These are phyloP conservation scores for Penicillium waksmanii DNA, from an alignment of 495 filamentous ascomycete genomes.

Conservation along the genomic window DNA sequence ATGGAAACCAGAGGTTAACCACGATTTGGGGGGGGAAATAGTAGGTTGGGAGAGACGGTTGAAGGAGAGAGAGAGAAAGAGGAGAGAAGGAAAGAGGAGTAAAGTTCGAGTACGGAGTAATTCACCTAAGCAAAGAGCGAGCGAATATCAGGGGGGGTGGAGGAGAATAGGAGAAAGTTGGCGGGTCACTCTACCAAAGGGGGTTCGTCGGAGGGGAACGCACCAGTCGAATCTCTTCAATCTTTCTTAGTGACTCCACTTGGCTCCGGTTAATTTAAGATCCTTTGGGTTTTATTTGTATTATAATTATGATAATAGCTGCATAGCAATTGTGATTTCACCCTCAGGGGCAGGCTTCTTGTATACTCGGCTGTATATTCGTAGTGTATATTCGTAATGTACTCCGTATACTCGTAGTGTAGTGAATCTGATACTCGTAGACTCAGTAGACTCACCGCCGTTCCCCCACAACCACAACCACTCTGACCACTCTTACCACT, in stretches of 20 bases:
- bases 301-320: too few species aligned
- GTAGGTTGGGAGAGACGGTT: slow-evolving; percentile 9
- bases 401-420: too few species aligned
- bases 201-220: slow-evolving; percentile 12
- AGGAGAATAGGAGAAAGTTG: slow-evolving; percentile 24
- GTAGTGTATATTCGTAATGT: too few species aligned
- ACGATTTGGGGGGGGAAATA: slow-evolving; percentile 4
- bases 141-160: slow-evolving; percentile 17
- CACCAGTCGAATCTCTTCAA: neutral
- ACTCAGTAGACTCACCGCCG: too few species aligned
- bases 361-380: too few species aligned
- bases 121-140: slow-evolving; percentile 2
- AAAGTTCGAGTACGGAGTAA: slow-evolving; percentile 4
- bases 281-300: too few species aligned
- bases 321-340: too few species aligned
- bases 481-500: neutral
- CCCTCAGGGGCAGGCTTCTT: too few species aligned
- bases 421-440: too few species aligned
- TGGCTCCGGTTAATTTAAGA: slow-evolving; percentile 2
- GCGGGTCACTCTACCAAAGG: slow-evolving; percentile 15
- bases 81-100: slow-evolving; percentile 16
- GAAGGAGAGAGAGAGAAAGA: slow-evolving; percentile 10
- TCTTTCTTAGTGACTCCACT: slow-evolving; percentile 9
- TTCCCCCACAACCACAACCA: too few species aligned
- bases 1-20: slow-evolving; percentile 4